Conservation (phyloP, 2,329 filamentous ascomycete genomes). For the Aspergillus flavus region DNA sequence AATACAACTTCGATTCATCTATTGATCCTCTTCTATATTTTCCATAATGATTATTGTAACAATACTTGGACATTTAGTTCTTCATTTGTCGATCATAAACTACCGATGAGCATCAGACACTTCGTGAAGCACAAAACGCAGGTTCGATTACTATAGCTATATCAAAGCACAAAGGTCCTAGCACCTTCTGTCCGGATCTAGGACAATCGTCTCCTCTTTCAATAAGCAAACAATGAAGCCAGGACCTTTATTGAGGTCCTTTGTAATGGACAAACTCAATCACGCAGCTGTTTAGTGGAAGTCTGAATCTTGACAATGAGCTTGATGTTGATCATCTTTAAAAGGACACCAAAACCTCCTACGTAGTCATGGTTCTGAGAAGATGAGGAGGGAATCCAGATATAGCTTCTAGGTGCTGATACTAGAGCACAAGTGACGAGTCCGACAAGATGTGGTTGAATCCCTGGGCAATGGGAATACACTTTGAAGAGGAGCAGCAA, state of each 20-base stretch:
- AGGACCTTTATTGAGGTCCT: not conserved
- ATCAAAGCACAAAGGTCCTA: not conserved
- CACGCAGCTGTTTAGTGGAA: not conserved
- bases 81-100: too few relatives aligned
- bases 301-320: not conserved
- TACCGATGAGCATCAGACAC: too few relatives aligned
- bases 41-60: not conserved
- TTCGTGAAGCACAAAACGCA: not conserved
- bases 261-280: not conserved
- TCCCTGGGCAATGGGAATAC: not conserved
- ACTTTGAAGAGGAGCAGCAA: not conserved
- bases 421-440: not conserved
- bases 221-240: not conserved
- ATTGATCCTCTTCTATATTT: not conserved
- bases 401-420: too few relatives aligned
- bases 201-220: not conserved
- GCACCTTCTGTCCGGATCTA: not conserved
- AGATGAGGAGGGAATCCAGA: not conserved
- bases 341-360: not conserved
- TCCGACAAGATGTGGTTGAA: not conserved
- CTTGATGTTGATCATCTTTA: not conserved
- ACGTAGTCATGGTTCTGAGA: not conserved
- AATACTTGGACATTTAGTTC: not conserved
- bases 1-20: not conserved
- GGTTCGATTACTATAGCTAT: not conserved